A percentile compares a stretch with the other conserved stretches of the same genome.
Evolutionary conservation across 108 stramenopile species (phyloP).

Genomic region (Fragilariopsis cylindrus): DNA sequence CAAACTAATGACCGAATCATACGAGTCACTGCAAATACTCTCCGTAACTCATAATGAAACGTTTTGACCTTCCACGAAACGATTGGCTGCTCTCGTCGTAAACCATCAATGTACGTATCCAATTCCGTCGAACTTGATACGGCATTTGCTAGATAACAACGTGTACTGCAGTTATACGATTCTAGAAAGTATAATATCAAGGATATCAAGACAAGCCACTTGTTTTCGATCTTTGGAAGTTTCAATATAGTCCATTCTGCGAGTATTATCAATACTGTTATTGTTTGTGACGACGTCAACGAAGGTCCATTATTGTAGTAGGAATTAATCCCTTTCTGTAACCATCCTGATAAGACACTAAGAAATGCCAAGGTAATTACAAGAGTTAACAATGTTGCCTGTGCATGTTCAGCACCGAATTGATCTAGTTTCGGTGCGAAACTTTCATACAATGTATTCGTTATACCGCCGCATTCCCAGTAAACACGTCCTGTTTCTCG

Average conservation of each 20-base stretch:
- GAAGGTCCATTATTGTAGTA: not conserved
- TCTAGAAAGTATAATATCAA: slow-evolving; percentile 69
- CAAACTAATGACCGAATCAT: slow-evolving; percentile 25
- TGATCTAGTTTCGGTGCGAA: slow-evolving; percentile 29
- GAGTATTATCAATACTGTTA: not conserved
- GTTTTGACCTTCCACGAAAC: slow-evolving; percentile 82
- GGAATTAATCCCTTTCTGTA: slow-evolving; percentile 13
- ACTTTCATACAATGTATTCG: slow-evolving; percentile 34
- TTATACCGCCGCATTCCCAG: slow-evolving; percentile 66
- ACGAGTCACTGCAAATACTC: slow-evolving; percentile 37
- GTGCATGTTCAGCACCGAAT: slow-evolving; percentile 35
- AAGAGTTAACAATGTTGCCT: slow-evolving; percentile 29
- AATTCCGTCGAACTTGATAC: slow-evolving; percentile 61
- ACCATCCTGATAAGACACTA: slow-evolving; percentile 34
- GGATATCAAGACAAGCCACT: slow-evolving; percentile 43
- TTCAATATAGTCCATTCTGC: slow-evolving; percentile 26
- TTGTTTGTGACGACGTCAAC: not conserved
- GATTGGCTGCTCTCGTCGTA: slow-evolving; percentile 50
- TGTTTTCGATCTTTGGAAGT: slow-evolving; percentile 34
- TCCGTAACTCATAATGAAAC: slow-evolving; percentile 78
- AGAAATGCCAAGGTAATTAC: slow-evolving; percentile 28
- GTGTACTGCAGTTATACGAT: slow-evolving; percentile 72
- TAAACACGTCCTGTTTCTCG: slow-evolving; percentile 74
- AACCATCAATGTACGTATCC: slow-evolving; percentile 59
- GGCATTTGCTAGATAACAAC: slow-evolving; percentile 67